These are phyloP conservation scores for Eutrema heterophyllum DNA, from an alignment of 345 rosid species.

Conservation along the genomic window DNA sequence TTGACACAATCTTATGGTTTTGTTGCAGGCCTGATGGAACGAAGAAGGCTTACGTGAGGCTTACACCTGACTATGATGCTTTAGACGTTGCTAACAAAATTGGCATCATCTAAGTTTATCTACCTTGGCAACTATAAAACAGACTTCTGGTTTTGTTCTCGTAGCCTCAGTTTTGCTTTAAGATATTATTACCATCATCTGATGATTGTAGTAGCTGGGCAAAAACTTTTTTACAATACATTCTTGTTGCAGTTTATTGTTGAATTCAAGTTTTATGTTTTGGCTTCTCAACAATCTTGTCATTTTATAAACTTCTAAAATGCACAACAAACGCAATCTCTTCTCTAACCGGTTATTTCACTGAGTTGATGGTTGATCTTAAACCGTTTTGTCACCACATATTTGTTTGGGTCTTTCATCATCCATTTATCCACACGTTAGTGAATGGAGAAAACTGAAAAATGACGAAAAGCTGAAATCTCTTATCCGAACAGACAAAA, in stretches of 20 bases:
- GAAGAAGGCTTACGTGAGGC: conserved; percentile 66
- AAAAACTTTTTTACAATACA: neutral
- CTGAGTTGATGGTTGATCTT: neutral
- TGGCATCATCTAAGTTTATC: conserved; percentile 56
- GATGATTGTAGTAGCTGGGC: conserved; percentile 7
- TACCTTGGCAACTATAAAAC: conserved; percentile 8
- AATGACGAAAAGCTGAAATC: neutral
- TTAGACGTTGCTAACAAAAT: conserved; percentile 79
- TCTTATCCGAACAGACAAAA: conserved; percentile 18
- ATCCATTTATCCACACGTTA: conserved; percentile 9
- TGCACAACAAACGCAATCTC: neutral
- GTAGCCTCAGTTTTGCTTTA: conserved; percentile 29
- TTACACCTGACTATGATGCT: conserved; percentile 64
- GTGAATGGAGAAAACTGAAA: neutral
- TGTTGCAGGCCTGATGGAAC: conserved; percentile 72
- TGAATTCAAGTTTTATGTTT: neutral
- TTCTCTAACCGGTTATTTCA: neutral
- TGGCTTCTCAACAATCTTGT: neutral
- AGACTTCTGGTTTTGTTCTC: conserved; percentile 20
- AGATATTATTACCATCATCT: conserved; percentile 1
- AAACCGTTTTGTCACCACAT: neutral
- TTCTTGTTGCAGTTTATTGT: conserved; percentile 5
- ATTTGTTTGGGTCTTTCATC: neutral
- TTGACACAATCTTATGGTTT: neutral
- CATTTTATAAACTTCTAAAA: neutral